These are phyloP conservation scores for Proliferodiscus dingleyae DNA, from an alignment of 2,329 filamentous ascomycete genomes.

Conservation along the genomic window DNA sequence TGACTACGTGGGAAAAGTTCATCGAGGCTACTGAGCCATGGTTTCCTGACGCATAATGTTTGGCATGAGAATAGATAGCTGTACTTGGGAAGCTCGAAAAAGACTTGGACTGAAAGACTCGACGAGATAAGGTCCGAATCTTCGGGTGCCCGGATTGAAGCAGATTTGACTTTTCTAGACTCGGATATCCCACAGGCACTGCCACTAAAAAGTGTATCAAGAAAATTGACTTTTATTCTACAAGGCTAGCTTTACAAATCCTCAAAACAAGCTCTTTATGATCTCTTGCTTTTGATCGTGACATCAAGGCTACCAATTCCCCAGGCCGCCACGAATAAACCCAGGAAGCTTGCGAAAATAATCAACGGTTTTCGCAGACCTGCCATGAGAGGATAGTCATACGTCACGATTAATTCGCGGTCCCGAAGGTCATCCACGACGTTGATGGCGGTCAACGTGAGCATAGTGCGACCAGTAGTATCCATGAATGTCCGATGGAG, in stretches of 20 bases:
- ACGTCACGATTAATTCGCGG: slow-evolving; percentile 77
- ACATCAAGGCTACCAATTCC: slow-evolving; percentile 50
- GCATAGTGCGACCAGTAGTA: slow-evolving; percentile 78
- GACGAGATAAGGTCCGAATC: too few relatives aligned
- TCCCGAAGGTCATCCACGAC: slow-evolving; percentile 87
- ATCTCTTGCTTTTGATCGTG: slow-evolving; percentile 26
- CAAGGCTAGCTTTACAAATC: slow-evolving; percentile 4
- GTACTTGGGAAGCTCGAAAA: too few relatives aligned
- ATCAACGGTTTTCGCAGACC: slow-evolving; percentile 82
- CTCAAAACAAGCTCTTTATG: slow-evolving; percentile 7
- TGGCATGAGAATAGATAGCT: too few relatives aligned
- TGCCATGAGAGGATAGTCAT: slow-evolving; percentile 73
- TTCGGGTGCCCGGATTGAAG: too few relatives aligned
- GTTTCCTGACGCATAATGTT: too few relatives aligned
- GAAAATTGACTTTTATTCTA: slow-evolving; percentile 9
- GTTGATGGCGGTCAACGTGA: slow-evolving; percentile 78
- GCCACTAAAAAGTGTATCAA: too few relatives aligned
- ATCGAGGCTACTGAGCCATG: slow-evolving; percentile 24
- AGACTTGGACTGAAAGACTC: too few relatives aligned
- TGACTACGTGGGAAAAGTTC: slow-evolving; percentile 34
- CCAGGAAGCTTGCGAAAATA: slow-evolving; percentile 67
- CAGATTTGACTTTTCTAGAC: too few relatives aligned
- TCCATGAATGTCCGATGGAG: slow-evolving; percentile 90
- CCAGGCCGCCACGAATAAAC: slow-evolving; percentile 72
- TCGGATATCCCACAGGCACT: too few relatives aligned